Conservation (phyloP, 805 yeast species). For the Zygosaccharomyces bisporus region DNA sequence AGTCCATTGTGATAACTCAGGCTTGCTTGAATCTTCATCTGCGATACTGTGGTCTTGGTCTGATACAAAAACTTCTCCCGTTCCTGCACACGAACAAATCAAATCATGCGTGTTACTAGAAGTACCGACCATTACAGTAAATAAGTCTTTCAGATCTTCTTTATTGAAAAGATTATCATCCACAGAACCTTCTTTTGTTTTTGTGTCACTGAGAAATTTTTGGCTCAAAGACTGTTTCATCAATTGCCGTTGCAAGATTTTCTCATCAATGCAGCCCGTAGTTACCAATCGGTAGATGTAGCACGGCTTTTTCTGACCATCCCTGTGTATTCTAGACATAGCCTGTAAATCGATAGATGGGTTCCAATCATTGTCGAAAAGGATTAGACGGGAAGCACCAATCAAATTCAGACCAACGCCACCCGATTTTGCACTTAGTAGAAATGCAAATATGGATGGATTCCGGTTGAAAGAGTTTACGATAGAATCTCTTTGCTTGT, state of each 20-base stretch:
- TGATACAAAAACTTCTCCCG: constrained; percentile 37
- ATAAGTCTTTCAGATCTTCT: constrained; percentile 69
- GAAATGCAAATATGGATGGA: constrained; percentile 53
- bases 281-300: constrained; percentile 78
- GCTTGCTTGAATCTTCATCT: constrained; percentile 9
- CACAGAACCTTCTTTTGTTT: constrained; percentile 27
- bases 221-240: constrained; percentile 78
- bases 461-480: constrained; percentile 66
- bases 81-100: constrained; percentile 60
- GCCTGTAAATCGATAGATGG: constrained; percentile 92
- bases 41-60: constrained; percentile 16
- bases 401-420: constrained; percentile 88
- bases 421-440: constrained; percentile 86
- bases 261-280: constrained; percentile 90
- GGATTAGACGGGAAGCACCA: constrained; percentile 81
- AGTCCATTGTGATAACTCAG: constrained; percentile 41
- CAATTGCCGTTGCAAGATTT: constrained; percentile 86
- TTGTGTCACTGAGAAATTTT: constrained; percentile 49
- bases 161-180: constrained; percentile 65
- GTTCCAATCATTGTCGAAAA: constrained; percentile 96
- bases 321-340: constrained; percentile 92
- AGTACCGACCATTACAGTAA: constrained; percentile 51
- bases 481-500: constrained; percentile 56
- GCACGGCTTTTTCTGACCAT: constrained; percentile 80
- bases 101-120: constrained; percentile 74